Conservation (phyloP, 768 basidiomycete genomes). For the Mycena olivaceomarginata region DNA sequence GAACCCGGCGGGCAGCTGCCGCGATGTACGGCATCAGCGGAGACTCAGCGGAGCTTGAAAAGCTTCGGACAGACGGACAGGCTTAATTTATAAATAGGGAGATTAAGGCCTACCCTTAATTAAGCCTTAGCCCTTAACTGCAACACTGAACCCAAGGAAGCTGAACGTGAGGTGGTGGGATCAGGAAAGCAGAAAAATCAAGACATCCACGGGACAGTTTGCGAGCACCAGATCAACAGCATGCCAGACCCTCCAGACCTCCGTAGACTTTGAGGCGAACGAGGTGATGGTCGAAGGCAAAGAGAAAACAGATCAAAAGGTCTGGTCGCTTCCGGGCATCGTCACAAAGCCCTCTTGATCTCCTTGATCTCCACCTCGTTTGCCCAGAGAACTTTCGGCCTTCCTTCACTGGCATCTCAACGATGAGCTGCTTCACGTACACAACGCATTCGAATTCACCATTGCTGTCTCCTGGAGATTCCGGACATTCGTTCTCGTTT, state of each 20-base stretch:
- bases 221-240: neutral
- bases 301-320: neutral
- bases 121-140: too few relatives aligned
- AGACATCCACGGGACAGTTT: conserved; percentile 1
- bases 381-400: neutral
- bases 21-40: too few relatives aligned
- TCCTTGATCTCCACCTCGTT: neutral
- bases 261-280: conserved; percentile 12
- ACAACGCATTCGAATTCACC: neutral
- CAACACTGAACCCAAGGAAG: conserved; percentile 10
- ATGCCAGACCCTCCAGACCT: conserved; percentile 3
- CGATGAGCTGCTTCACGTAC: neutral
- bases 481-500: neutral
- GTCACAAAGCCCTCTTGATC: neutral
- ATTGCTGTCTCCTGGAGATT: conserved; percentile 1
- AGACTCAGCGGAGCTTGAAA: too few relatives aligned
- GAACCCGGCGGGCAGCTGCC: too few relatives aligned
- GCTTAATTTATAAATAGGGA: too few relatives aligned
- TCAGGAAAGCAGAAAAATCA: neutral
- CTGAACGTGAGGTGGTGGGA: conserved; percentile 4
- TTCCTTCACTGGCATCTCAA: neutral
- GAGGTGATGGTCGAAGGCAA: conserved; percentile 4
- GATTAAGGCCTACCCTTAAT: too few relatives aligned
- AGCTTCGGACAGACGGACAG: too few relatives aligned
- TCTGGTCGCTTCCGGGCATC: neutral